A percentile compares a stretch with the other conserved stretches of the same genome.
Evolutionary conservation across 164 flowering plant species (phyloP).

Genomic region (Aristolochia contorta): DNA sequence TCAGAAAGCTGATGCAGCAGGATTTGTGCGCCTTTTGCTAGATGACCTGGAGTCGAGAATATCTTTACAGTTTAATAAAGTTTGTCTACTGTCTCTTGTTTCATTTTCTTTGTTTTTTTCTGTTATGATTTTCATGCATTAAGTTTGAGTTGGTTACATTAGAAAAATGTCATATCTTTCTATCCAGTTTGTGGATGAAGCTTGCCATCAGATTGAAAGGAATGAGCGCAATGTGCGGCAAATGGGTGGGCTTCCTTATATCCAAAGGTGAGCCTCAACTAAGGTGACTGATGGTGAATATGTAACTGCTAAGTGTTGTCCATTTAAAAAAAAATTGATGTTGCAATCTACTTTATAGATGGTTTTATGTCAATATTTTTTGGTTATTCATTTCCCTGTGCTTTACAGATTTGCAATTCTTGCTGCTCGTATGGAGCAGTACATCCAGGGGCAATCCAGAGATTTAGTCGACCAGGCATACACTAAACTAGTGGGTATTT

Average conservation of each 20-base stretch:
- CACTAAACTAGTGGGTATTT: slow-evolving; percentile 77
- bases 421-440: slow-evolving; percentile 99
- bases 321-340: no score
- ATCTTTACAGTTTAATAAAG: slow-evolving; percentile 72
- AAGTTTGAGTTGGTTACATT: neutral
- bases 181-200: slow-evolving; percentile 96
- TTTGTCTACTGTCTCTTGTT: slow-evolving; percentile 7
- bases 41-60: slow-evolving; percentile 89
- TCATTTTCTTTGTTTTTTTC: slow-evolving; percentile 4
- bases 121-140: neutral
- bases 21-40: slow-evolving; percentile 91
- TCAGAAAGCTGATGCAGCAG: slow-evolving; percentile 99
- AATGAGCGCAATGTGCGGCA: slow-evolving; percentile 86
- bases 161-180: neutral
- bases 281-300: no score
- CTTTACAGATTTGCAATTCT: slow-evolving; percentile 72
- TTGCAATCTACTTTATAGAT: neutral
- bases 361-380: neutral
- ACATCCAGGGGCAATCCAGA: slow-evolving; percentile 96
- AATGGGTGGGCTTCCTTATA: slow-evolving; percentile 78
- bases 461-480: slow-evolving; percentile 99
- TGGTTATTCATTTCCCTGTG: neutral
- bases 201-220: slow-evolving; percentile 94
- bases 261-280: slow-evolving; percentile 54
- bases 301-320: no score